A percentile compares a stretch with the other conserved stretches of the same genome.
These are phyloP conservation scores for Inonotus obliquus DNA, from an alignment of 1,284 basidiomycete genomes.

Conservation along the genomic window DNA sequence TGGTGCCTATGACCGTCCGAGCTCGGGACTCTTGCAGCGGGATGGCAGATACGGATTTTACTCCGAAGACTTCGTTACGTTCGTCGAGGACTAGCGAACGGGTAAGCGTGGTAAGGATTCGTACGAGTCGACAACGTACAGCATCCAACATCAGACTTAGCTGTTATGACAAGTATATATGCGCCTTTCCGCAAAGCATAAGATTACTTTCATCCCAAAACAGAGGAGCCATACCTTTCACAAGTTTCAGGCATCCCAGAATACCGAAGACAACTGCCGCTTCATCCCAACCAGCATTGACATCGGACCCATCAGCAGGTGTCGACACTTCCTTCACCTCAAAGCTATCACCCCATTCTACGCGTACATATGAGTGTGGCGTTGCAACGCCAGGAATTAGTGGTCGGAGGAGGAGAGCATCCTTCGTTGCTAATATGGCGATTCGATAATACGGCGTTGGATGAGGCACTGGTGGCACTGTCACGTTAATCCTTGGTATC, in stretches of 20 bases:
- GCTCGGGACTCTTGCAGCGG: slow-evolving; percentile 13
- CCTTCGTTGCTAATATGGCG: slow-evolving; percentile 47
- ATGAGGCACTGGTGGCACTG: slow-evolving; percentile 63
- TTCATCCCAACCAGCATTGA: slow-evolving; percentile 42
- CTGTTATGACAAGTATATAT: slow-evolving; percentile 18
- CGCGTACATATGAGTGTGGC: slow-evolving; percentile 42
- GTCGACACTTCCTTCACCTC: slow-evolving; percentile 49
- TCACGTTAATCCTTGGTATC: slow-evolving; percentile 48
- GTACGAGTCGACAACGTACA: slow-evolving; percentile 7
- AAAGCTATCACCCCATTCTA: slow-evolving; percentile 59
- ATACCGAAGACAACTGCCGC: slow-evolving; percentile 65
- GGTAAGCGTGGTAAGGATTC: not conserved
- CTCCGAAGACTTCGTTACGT: slow-evolving; percentile 12
- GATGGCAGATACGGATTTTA: slow-evolving; percentile 18
- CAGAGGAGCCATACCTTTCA: slow-evolving; percentile 43
- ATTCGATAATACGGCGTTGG: slow-evolving; percentile 68
- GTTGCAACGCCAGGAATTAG: slow-evolving; percentile 35
- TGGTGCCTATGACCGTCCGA: not conserved
- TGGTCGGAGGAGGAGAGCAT: slow-evolving; percentile 63
- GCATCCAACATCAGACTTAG: slow-evolving; percentile 13
- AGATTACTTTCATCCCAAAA: slow-evolving; percentile 5
- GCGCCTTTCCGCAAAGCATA: slow-evolving; percentile 11
- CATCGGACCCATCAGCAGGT: slow-evolving; percentile 28
- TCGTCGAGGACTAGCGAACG: slow-evolving; percentile 11
- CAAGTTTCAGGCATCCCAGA: slow-evolving; percentile 64